These are phyloP conservation scores for Coleophoma crateriformis DNA, from an alignment of 2,329 filamentous ascomycete species.

Conservation along the genomic window DNA sequence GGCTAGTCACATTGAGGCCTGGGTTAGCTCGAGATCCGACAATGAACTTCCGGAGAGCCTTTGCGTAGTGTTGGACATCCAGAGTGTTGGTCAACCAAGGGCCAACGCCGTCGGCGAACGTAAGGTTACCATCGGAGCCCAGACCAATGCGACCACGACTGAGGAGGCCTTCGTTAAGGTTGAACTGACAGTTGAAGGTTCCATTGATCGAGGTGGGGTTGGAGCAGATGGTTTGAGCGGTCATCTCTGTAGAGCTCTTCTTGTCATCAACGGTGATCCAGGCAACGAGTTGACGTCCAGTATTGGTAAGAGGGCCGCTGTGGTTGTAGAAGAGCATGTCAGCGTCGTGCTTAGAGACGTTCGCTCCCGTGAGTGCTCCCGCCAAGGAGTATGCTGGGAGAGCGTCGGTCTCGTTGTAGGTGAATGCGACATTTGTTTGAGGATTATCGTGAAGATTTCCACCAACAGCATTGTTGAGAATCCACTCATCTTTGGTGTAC, in stretches of 20 bases:
- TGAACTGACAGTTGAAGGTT: not conserved
- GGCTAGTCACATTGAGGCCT: not conserved
- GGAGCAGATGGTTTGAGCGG: not conserved
- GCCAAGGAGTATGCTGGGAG: not conserved
- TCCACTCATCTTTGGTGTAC: not conserved
- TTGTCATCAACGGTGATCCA: not conserved
- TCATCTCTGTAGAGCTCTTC: not conserved
- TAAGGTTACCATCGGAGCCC: not conserved
- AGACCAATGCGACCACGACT: not conserved
- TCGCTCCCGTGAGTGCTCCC: not conserved
- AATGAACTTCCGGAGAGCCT: not conserved
- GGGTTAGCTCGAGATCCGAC: not conserved
- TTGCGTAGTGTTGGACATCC: not conserved
- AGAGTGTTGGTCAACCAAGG: not conserved
- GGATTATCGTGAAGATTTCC: not conserved
- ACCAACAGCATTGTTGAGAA: not conserved
- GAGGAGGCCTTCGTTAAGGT: not conserved
- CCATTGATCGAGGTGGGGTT: not conserved
- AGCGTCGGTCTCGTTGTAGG: not conserved
- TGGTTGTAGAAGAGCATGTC: not conserved
- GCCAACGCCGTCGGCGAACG: not conserved
- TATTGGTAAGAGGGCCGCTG: not conserved
- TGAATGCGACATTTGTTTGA: not conserved
- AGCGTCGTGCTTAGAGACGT: not conserved
- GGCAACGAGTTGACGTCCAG: not conserved